Base-by-base conservation (phyloP, 768 basidiomycete species). In the Boletus coccyginus region DNA sequence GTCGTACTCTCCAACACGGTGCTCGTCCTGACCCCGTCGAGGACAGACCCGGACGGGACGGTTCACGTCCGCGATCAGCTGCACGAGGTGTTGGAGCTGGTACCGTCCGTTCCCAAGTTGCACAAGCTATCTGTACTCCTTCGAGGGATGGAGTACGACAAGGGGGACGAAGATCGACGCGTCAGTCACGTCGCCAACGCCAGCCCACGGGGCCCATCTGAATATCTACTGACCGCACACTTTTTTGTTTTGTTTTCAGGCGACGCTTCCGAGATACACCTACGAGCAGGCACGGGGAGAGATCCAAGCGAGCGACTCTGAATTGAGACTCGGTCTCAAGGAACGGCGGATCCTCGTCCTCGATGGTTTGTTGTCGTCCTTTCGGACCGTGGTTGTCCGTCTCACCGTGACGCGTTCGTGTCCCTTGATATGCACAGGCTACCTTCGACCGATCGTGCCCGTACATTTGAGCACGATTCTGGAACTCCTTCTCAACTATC, bases 1-100 rank as follows among this genome's bases (percentile, higher is more conserved):
- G 87, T 98, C n/a, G 79, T 81, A 10, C 76, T 97, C 46, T 97
- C 94, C 17, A 98, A 98, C 70, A 87, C 93, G 0, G 74, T 95
- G 35, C 76, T 94, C 13, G 81, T 98, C 43, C 77, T 90, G 57
- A 85, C 85, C 3, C 75, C 84, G 17, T 73, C 77, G 3, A 67
- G 73, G 39, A 60, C 63, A 4, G 59, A 67, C 43, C 61, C 68
- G 3, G 67, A 73, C 19, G 76, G 81, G 44, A 72, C 74, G 2
- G 75, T 91, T 11, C 81, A 88, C 51, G 87, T 97, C 50, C 83
- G 87, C 50, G 91, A 94, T 61, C 86, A 88, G 62, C 74, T 94
- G 33, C 87, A 85, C 62, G 88, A 97, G 63, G 79, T 98, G 46
- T 72, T 98, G 47, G 97, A 99, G 70, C 76, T 93, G 19, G 78